Conservation (phyloP, 768 basidiomycete species). For the Coprinopsis cinerea region DNA sequence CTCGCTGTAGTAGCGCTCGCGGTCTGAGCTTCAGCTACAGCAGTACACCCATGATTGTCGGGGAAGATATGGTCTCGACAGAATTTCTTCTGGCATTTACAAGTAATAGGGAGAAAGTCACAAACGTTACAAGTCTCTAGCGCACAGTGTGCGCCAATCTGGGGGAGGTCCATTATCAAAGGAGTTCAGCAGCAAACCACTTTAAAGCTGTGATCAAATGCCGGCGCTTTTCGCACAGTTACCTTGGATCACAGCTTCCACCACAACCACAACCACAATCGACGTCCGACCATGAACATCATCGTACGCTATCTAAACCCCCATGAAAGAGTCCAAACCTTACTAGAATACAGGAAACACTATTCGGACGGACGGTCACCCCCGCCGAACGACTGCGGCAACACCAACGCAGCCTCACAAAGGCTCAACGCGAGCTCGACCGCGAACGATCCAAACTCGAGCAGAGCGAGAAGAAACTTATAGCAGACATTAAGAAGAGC, state of each 20-base stretch:
- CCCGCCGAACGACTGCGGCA: slow-evolving; percentile 96
- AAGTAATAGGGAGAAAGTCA: slow-evolving; percentile 76
- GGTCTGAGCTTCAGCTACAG: slow-evolving; percentile 12
- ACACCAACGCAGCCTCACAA: slow-evolving; percentile 92
- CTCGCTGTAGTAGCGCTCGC: slow-evolving; percentile 10
- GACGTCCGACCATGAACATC: slow-evolving; percentile 88
- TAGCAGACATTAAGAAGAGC: slow-evolving; percentile 92
- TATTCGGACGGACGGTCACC: slow-evolving; percentile 91
- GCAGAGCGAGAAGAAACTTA: slow-evolving; percentile 94
- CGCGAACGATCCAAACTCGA: slow-evolving; percentile 93
- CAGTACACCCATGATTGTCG: slow-evolving; percentile 54
- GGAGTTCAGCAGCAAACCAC: slow-evolving; percentile 13
- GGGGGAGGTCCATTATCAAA: slow-evolving; percentile 27
- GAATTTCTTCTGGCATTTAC: slow-evolving; percentile 52
- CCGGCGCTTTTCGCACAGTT: slow-evolving; percentile 11
- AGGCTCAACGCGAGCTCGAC: slow-evolving; percentile 97
- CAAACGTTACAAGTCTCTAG: slow-evolving; percentile 49
- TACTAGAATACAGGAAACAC: slow-evolving; percentile 61
- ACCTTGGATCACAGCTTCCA: slow-evolving; percentile 2
- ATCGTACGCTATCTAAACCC: slow-evolving; percentile 36
- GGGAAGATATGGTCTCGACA: slow-evolving; percentile 60
- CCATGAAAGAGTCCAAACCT: not conserved
- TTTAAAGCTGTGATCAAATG: slow-evolving; percentile 5
- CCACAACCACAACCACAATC: too few species aligned
- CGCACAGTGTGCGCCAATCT: slow-evolving; percentile 65